Percentiles rank a stretch among this genome's conserved stretches.
These are phyloP conservation scores for Trichophyton equinum DNA, from an alignment of 2,329 filamentous ascomycete species.

Conservation along the genomic window DNA sequence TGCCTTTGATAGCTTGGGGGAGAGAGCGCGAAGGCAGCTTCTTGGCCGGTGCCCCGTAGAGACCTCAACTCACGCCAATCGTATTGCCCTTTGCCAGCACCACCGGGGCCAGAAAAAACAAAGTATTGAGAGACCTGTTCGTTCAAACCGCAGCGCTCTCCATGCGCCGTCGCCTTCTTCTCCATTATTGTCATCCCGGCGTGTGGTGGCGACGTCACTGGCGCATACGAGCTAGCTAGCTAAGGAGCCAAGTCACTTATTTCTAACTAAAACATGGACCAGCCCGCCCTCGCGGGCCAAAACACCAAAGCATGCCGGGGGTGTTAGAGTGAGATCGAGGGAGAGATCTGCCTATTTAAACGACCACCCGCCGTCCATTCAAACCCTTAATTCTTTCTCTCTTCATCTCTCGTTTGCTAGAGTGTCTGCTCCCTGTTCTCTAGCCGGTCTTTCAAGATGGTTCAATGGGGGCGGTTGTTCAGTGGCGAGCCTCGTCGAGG, in stretches of 20 bases:
- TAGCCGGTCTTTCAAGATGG: slow-evolving; percentile 20
- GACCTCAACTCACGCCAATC: neutral
- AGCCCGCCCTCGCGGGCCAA: neutral
- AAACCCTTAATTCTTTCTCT: neutral
- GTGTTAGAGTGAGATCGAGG: too few species aligned
- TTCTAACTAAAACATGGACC: neutral
- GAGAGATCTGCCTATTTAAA: neutral
- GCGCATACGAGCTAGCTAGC: neutral
- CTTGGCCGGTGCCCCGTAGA: neutral
- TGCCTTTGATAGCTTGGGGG: neutral
- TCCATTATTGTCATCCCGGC: neutral
- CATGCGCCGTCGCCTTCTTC: too few species aligned
- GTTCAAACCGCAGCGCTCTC: neutral
- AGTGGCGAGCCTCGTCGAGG: slow-evolving; percentile 12
- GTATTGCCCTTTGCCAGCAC: neutral
- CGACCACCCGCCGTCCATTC: neutral
- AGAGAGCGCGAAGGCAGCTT: neutral
- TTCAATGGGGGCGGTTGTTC: slow-evolving; percentile 28
- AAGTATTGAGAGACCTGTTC: neutral
- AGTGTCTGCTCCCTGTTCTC: neutral
- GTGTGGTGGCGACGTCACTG: neutral
- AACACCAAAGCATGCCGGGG: neutral
- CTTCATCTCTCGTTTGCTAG: neutral
- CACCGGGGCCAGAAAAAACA: neutral
- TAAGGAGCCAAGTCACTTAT: too few species aligned